Conservation (phyloP, 2,329 filamentous ascomycete species). For the Ceratocystis harringtonii region DNA sequence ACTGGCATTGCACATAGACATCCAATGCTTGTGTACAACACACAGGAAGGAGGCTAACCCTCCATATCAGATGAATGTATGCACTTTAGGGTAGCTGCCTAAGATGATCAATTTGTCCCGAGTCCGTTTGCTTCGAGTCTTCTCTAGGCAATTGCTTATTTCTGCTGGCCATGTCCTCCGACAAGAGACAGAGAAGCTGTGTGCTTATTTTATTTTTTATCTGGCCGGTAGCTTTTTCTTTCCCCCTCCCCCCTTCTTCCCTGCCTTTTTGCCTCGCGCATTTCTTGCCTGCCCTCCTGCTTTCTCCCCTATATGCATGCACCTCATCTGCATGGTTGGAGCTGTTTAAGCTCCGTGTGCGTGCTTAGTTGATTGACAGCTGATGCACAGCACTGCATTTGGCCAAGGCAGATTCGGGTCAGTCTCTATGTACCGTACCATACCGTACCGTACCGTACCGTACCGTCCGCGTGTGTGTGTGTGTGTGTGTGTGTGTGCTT, state of each 20-base stretch:
- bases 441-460: background rate
- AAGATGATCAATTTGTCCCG: background rate
- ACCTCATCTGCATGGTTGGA: background rate
- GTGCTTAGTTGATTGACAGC: background rate
- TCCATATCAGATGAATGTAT: background rate
- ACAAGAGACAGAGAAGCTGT: background rate
- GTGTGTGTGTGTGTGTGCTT: too few species aligned
- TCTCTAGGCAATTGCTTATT: background rate
- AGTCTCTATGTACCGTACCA: background rate
- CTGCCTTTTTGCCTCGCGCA: background rate
- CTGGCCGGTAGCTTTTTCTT: background rate
- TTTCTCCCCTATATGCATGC: background rate
- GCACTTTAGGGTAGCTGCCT: background rate
- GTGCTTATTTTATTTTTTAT: background rate
- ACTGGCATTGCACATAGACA: too few species aligned
- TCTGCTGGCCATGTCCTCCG: background rate
- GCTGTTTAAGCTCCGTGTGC: background rate
- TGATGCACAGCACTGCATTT: slow-evolving; percentile 2
- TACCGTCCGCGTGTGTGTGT: too few species aligned
- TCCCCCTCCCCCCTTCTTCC: background rate
- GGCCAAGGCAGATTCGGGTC: background rate
- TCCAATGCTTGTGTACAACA: too few species aligned
- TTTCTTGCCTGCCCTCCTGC: background rate
- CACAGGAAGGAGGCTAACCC: background rate
- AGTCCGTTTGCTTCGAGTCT: background rate